Evolutionary conservation across 257 asterid genomes (phyloP).

Genomic region (Primulina huaijiensis): DNA sequence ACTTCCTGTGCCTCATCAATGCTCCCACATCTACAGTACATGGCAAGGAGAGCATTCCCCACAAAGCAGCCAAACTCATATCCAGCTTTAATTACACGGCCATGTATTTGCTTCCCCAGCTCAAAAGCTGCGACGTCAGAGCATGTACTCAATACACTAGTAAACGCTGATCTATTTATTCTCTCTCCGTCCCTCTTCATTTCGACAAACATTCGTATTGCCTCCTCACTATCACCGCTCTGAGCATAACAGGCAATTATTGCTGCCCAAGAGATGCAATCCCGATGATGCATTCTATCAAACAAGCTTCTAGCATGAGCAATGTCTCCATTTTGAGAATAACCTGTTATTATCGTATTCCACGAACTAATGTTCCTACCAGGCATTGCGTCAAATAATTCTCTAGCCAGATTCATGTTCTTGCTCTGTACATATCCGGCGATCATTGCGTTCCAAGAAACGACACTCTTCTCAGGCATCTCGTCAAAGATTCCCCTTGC

Average conservation of each 20-base stretch:
- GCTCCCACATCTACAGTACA: constrained; percentile 93
- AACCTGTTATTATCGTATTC: constrained; percentile 92
- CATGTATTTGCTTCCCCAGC: constrained; percentile 90
- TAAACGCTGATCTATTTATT: constrained; percentile 59
- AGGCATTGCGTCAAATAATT: constrained; percentile 81
- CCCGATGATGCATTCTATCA: constrained; percentile 64
- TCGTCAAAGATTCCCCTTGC: constrained; percentile 65
- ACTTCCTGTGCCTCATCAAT: constrained; percentile 68
- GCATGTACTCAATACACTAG: constrained; percentile 74
- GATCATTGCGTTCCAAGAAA: constrained; percentile 92
- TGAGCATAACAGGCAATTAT: constrained; percentile 84
- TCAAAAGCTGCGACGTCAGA: constrained; percentile 84
- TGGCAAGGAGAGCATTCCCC: constrained; percentile 89
- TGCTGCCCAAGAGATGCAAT: constrained; percentile 96
- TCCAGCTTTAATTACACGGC: constrained; percentile 67
- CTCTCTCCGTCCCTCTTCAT: constrained; percentile 68
- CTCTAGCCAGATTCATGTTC: constrained; percentile 65
- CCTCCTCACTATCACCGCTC: constrained; percentile 62
- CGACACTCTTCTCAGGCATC: constrained; percentile 80
- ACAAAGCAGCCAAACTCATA: constrained; percentile 69
- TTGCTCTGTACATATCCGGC: constrained; percentile 81
- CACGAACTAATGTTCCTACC: constrained; percentile 73
- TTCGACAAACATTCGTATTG: constrained; percentile 51
- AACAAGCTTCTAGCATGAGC: constrained; percentile 62
- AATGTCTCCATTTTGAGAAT: constrained; percentile 66